Conservation (phyloP, 164 flowering plant genomes). For the Malania oleifera region DNA sequence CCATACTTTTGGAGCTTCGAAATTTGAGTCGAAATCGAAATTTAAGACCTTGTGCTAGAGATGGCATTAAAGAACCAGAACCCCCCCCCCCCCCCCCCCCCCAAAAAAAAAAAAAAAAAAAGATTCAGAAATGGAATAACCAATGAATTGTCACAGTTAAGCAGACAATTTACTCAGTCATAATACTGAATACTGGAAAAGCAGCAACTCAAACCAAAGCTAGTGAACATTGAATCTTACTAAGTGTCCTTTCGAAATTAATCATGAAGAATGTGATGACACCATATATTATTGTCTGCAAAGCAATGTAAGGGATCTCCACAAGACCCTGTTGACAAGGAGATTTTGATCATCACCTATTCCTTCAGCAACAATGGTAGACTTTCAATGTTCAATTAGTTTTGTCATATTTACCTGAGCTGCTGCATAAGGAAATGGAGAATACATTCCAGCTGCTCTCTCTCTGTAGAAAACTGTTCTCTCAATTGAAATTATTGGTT, state of each 20-base stretch:
- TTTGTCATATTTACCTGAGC: slow-evolving; percentile 57
- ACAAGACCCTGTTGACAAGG: slow-evolving; percentile 62
- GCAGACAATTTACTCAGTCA: no score
- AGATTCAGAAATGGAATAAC: no score
- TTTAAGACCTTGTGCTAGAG: no score
- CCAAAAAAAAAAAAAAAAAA: no score
- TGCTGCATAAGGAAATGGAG: slow-evolving; percentile 70
- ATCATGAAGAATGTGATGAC: slow-evolving; percentile 82
- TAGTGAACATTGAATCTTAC: slow-evolving; percentile 29
- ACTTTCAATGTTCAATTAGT: not conserved
- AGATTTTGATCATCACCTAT: not conserved
- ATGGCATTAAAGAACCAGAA: no score
- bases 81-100: no score
- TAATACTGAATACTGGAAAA: no score
- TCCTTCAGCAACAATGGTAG: not conserved
- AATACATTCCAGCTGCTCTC: slow-evolving; percentile 86
- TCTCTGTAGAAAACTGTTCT: slow-evolving; percentile 90
- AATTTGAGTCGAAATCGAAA: no score
- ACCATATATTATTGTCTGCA: slow-evolving; percentile 61
- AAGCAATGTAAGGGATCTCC: slow-evolving; percentile 72
- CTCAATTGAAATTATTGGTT: slow-evolving; percentile 78
- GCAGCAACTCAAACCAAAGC: no score
- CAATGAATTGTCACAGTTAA: no score
- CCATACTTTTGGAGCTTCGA: no score
- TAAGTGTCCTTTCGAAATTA: slow-evolving; percentile 53